Percentiles rank a stretch among this genome's conserved stretches.
Conservation (phyloP, 768 basidiomycete genomes). For the Chlorophyllum brunneum region DNA sequence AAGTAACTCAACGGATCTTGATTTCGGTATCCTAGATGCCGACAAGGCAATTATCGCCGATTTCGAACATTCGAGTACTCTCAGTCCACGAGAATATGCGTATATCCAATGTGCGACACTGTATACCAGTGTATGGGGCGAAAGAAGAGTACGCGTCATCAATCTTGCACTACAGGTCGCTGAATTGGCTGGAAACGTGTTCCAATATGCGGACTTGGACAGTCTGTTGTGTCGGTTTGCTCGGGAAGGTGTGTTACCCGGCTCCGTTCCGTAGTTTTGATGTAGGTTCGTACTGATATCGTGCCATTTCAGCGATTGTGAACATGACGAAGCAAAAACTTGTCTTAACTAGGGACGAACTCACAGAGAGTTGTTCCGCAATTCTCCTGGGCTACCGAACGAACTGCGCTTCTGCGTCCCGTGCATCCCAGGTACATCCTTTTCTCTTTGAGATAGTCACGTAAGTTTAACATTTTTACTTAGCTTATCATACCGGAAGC, state of each 20-base stretch:
- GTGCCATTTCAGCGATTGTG: constrained; percentile 64
- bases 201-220: constrained; percentile 89
- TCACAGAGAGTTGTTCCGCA: constrained; percentile 81
- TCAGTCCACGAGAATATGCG: constrained; percentile 71
- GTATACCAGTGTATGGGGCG: constrained; percentile 75
- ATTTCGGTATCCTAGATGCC: constrained; percentile 75
- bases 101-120: constrained; percentile 85
- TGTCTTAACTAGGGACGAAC: constrained; percentile 73
- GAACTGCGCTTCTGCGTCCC: constrained; percentile 80
- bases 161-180: constrained; percentile 85
- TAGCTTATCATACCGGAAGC: constrained; percentile 95
- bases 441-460: no score
- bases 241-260: constrained; percentile 60
- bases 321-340: constrained; percentile 57
- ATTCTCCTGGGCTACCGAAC: constrained; percentile 83
- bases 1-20: constrained; percentile 65
- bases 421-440: constrained; percentile 64
- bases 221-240: constrained; percentile 68
- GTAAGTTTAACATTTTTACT: background rate
- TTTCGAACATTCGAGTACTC: constrained; percentile 65
- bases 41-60: constrained; percentile 75
- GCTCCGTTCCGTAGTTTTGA: background rate
- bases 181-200: constrained; percentile 85
- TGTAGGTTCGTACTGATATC: background rate
- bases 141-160: constrained; percentile 78